These are phyloP conservation scores for Magnaporthiopsis rhizophila DNA, from an alignment of 2,329 filamentous ascomycete genomes.

Conservation along the genomic window DNA sequence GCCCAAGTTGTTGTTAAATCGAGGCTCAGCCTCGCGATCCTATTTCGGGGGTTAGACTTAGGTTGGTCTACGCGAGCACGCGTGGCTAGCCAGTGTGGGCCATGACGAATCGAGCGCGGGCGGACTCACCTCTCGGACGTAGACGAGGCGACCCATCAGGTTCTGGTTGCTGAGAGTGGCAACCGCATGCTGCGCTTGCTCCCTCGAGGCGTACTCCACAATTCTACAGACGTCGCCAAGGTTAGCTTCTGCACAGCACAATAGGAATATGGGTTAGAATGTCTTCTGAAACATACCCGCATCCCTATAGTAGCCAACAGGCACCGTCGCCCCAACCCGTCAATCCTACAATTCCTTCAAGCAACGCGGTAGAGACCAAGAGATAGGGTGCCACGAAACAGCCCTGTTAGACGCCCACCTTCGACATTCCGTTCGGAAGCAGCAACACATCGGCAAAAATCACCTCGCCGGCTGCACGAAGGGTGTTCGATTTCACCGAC, in stretches of 20 bases:
- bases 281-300: constrained; percentile 71
- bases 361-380: constrained; percentile 34
- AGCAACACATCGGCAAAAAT: constrained; percentile 98
- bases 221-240: constrained; percentile 51
- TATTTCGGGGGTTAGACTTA: constrained; percentile 26
- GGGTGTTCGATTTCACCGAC: not conserved
- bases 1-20: constrained; percentile 73
- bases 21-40: constrained; percentile 97
- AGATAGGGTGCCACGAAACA: constrained; percentile 52
- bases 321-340: constrained; percentile 86
- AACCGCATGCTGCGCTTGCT: constrained; percentile 97
- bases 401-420: constrained; percentile 89
- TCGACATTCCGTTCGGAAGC: constrained; percentile 99
- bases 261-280: not conserved
- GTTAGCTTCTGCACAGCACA: not conserved
- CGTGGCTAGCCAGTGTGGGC: not conserved
- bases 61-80: not conserved
- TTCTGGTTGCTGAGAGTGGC: constrained; percentile 98
- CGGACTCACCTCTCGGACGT: constrained; percentile 81
- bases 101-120: not conserved
- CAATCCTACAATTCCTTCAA: constrained; percentile 86
- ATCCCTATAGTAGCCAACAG: constrained; percentile 94
- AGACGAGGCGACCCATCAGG: constrained; percentile 95
- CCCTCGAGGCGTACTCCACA: constrained; percentile 99
- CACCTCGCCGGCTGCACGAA: constrained; percentile 80